Conservation (phyloP, 169 alveolate genomes). For the Prorocentrum cordatum region DNA sequence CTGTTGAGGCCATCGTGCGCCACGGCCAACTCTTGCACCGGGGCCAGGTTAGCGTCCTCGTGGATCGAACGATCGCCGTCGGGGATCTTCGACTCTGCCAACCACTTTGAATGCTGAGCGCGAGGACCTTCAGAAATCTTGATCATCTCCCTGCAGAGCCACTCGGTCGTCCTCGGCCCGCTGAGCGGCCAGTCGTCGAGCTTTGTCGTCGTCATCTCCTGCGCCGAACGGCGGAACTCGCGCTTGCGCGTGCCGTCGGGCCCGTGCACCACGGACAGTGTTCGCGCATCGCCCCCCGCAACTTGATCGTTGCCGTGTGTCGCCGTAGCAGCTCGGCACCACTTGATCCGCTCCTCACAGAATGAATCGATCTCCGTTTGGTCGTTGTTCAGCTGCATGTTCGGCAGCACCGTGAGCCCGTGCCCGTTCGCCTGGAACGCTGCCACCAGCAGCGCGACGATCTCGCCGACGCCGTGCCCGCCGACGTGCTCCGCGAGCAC, state of each 20-base stretch:
- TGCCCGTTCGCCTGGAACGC: neutral
- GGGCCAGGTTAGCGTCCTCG: neutral
- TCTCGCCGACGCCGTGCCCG: neutral
- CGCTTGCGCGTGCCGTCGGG: too few relatives aligned
- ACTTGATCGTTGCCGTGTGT: too few relatives aligned
- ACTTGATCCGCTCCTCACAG: too few relatives aligned
- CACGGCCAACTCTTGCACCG: neutral
- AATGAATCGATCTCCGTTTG: too few relatives aligned
- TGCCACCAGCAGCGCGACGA: neutral
- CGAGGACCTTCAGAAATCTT: neutral
- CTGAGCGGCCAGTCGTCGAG: neutral
- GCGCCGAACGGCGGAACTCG: too few relatives aligned
- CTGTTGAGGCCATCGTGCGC: neutral
- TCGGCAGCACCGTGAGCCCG: neutral
- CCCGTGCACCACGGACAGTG: too few relatives aligned
- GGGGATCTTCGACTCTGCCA: neutral
- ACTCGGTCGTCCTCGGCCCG: neutral
- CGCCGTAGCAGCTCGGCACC: too few relatives aligned
- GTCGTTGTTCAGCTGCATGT: too few relatives aligned
- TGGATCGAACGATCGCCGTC: neutral
- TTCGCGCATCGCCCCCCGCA: too few relatives aligned
- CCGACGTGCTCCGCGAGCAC: neutral
- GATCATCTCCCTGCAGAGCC: neutral
- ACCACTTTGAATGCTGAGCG: conserved; percentile 9
- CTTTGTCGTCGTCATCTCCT: neutral